Evolutionary conservation across 2,329 filamentous ascomycete genomes (phyloP).

Genomic region (Ceratocystis cacaofunesta): DNA sequence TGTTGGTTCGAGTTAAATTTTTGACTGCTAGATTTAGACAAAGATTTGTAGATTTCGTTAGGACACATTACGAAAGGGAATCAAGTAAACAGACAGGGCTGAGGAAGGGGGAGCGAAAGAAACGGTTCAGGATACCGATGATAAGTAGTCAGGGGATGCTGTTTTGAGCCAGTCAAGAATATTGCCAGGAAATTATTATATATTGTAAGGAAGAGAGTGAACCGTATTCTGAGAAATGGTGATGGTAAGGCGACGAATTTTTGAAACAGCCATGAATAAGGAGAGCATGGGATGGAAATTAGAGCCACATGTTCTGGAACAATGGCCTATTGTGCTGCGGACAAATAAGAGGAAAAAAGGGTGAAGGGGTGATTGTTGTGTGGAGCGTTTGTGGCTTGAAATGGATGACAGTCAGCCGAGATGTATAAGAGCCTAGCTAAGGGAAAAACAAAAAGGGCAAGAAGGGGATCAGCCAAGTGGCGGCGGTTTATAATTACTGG

Average conservation of each 20-base stretch:
- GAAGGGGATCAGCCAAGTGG: neutral
- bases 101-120: neutral
- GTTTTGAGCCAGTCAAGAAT: neutral
- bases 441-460: neutral
- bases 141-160: neutral
- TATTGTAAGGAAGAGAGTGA: neutral
- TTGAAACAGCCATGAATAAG: constrained; percentile 6
- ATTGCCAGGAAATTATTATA: neutral
- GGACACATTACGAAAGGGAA: neutral
- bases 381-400: neutral
- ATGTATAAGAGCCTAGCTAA: neutral
- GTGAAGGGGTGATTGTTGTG: neutral
- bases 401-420: neutral
- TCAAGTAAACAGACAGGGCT: neutral
- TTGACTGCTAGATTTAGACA: neutral
- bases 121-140: neutral
- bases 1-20: neutral
- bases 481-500: neutral
- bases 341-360: constrained; percentile 1
- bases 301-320: constrained; percentile 4
- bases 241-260: constrained; percentile 1
- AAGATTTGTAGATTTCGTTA: neutral
- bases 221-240: constrained; percentile 8
- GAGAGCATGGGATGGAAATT: constrained; percentile 5
- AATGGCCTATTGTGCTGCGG: constrained; percentile 1